These are phyloP conservation scores for Rhizopus stolonifer DNA, from an alignment of 371 early-diverging fungal genomes.

Conservation along the genomic window DNA sequence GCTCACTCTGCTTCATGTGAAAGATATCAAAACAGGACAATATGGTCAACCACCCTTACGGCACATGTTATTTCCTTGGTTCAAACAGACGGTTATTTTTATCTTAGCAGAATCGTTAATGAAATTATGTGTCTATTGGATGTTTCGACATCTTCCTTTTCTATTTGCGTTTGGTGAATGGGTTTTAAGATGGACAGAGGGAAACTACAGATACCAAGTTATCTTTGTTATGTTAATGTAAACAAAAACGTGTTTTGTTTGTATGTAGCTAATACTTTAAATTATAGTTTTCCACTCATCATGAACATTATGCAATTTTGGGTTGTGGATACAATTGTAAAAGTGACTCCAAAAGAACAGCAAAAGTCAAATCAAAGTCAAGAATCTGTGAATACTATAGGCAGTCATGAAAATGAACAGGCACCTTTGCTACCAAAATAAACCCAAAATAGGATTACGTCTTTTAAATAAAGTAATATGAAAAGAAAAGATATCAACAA, in stretches of 20 bases:
- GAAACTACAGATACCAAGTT: conserved; percentile 44
- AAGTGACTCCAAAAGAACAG: conserved; percentile 27
- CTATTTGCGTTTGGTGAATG: conserved; percentile 42
- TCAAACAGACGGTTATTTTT: conserved; percentile 38
- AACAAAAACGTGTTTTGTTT: neutral
- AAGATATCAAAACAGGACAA: conserved; percentile 39
- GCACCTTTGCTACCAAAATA: conserved; percentile 19
- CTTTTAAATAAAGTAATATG: no score
- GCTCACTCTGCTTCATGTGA: conserved; percentile 25
- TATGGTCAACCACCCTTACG: conserved; percentile 40
- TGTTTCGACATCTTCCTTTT: conserved; percentile 33
- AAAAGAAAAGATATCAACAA: no score
- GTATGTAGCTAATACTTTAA: neutral
- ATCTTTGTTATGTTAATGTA: conserved; percentile 53
- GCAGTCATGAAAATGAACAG: conserved; percentile 16
- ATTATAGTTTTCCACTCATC: conserved; percentile 50
- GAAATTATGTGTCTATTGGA: conserved; percentile 41
- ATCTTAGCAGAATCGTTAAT: conserved; percentile 34
- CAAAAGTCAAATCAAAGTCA: neutral
- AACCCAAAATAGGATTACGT: neutral
- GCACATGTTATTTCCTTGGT: conserved; percentile 39
- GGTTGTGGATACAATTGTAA: conserved; percentile 66
- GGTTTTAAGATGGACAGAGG: conserved; percentile 40
- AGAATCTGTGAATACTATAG: neutral
- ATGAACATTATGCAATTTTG: conserved; percentile 72